Percentiles rank a stretch among this genome's conserved stretches.
phyloP scores from a whole-genome alignment of 441 rosid species.

The Hura crepitans region DNA sequence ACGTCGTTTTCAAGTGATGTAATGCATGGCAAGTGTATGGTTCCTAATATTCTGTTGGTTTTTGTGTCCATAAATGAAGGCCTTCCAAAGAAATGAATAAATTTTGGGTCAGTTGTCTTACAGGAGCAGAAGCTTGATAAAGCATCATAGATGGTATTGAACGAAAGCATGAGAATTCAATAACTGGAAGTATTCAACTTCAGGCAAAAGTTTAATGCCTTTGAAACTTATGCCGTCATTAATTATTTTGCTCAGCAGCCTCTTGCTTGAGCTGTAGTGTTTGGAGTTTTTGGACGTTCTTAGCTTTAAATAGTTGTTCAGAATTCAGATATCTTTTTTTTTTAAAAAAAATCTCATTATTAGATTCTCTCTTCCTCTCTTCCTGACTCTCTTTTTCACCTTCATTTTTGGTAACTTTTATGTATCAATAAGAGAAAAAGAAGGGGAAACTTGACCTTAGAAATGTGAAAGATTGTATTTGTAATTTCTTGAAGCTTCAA shows the following conservation, averaged over 20 bases:
- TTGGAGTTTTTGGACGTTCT: neutral
- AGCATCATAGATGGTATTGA: neutral
- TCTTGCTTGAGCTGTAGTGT: neutral
- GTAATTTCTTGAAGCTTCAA: neutral
- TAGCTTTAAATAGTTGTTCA: neutral
- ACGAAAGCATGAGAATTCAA: neutral
- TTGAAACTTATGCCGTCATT: neutral
- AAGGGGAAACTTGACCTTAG: neutral
- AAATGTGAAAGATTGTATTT: neutral
- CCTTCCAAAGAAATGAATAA: neutral
- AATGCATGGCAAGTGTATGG: neutral
- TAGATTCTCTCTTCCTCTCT: neutral
- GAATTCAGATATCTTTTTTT: neutral
- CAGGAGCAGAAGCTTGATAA: neutral
- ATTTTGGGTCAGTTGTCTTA: neutral
- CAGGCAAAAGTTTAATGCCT: neutral
- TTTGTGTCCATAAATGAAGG: neutral
- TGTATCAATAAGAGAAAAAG: neutral
- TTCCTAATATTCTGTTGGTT: neutral
- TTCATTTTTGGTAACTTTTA: neutral
- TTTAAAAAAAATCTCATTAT: neutral
- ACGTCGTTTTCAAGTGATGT: neutral
- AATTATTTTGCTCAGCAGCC: neutral
- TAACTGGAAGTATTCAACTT: neutral
- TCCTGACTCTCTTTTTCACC: too few species aligned